A percentile compares a stretch with the other conserved stretches of the same genome.
Conservation (phyloP, 2,329 filamentous ascomycete species). For the Colletotrichum phormii region DNA sequence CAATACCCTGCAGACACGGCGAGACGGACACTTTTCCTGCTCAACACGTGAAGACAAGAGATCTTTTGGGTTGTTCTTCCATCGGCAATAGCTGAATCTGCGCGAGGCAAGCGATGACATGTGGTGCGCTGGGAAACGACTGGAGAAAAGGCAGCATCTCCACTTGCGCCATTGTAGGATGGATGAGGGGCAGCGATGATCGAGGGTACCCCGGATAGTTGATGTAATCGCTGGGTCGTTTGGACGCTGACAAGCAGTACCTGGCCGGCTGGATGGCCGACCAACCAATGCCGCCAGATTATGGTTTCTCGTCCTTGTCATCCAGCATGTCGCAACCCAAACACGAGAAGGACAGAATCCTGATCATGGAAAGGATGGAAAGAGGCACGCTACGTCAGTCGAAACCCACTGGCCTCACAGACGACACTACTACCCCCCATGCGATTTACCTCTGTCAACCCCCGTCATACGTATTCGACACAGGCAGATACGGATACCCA, state of each 20-base stretch:
- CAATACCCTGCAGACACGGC: constrained; percentile 15
- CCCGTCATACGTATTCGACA: background rate
- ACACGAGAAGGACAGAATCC: constrained; percentile 8
- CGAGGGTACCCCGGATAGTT: constrained; percentile 36
- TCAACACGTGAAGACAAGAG: constrained; percentile 27
- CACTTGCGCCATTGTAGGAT: constrained; percentile 15
- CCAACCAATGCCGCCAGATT: constrained; percentile 9
- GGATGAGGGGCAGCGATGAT: constrained; percentile 27
- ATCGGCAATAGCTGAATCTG: constrained; percentile 7
- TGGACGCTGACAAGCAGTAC: constrained; percentile 24
- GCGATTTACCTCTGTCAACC: background rate
- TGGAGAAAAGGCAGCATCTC: constrained; percentile 9
- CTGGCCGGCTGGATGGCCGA: constrained; percentile 27
- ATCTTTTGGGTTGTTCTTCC: constrained; percentile 10
- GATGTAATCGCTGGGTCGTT: constrained; percentile 33
- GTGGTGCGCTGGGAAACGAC: constrained; percentile 12
- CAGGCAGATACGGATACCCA: constrained; percentile 10
- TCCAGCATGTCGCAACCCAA: background rate
- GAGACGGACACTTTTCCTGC: constrained; percentile 23
- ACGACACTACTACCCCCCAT: constrained; percentile 15
- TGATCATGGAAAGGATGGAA: constrained; percentile 1
- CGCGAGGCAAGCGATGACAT: constrained; percentile 16
- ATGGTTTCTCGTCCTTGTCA: constrained; percentile 2
- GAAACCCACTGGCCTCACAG: constrained; percentile 16
- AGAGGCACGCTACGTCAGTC: constrained; percentile 35